These are phyloP conservation scores for Aspergillus sclerotiicarbonarius DNA, from an alignment of 495 filamentous ascomycete genomes.

Conservation along the genomic window DNA sequence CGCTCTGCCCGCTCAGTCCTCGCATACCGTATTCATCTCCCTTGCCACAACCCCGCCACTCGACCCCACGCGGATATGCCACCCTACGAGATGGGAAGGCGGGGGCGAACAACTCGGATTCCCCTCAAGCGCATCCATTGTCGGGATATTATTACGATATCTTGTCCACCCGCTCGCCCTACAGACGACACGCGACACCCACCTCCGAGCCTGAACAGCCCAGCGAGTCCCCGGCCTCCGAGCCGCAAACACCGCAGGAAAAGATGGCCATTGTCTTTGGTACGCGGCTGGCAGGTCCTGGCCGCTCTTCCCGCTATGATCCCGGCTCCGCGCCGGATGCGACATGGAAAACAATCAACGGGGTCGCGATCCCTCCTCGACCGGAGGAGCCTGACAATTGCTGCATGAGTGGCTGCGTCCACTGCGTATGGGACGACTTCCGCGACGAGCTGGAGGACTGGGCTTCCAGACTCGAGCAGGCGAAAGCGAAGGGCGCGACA, in stretches of 20 bases:
- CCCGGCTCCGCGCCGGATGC: constrained; percentile 43
- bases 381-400: constrained; percentile 96
- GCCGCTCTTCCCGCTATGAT: constrained; percentile 58
- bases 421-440: constrained; percentile 94
- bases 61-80: constrained; percentile 17
- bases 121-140: constrained; percentile 39
- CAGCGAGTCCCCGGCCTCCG: constrained; percentile 21
- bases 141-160: constrained; percentile 43
- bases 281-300: constrained; percentile 67
- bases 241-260: constrained; percentile 44
- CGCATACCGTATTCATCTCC: not conserved
- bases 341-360: constrained; percentile 64
- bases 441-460: constrained; percentile 89
- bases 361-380: constrained; percentile 75
- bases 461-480: constrained; percentile 59
- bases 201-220: constrained; percentile 23
- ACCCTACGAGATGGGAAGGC: constrained; percentile 15
- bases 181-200: constrained; percentile 22
- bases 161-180: constrained; percentile 30
- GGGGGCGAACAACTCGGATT: constrained; percentile 6
- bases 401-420: constrained; percentile 98
- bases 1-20: not conserved
- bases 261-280: constrained; percentile 73
- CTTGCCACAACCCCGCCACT: constrained; percentile 23
- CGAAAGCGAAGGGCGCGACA: constrained; percentile 38